Conservation (phyloP, 352 stramenopile species). For the Blastocystis sp. region DNA sequence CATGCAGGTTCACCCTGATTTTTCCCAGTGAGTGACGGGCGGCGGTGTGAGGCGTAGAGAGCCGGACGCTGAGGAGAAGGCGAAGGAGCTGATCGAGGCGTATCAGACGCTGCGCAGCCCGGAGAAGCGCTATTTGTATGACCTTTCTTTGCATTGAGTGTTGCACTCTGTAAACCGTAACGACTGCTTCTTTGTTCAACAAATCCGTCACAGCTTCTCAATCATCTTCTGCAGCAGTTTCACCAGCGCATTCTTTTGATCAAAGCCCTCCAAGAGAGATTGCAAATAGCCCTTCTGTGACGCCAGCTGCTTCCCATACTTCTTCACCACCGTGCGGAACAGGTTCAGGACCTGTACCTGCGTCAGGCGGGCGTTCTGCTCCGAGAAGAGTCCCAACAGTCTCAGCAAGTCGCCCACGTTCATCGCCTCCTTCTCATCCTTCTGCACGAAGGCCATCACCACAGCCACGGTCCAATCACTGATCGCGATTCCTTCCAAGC, state of each 20-base stretch:
- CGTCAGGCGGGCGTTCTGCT: neutral
- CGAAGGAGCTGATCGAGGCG: constrained; percentile 42
- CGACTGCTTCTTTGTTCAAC: neutral
- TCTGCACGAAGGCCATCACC: neutral
- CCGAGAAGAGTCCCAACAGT: constrained; percentile 14
- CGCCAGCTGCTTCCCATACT: neutral
- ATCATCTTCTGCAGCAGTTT: constrained; percentile 16
- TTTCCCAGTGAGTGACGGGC: neutral
- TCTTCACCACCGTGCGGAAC: constrained; percentile 20
- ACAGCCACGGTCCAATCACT: neutral
- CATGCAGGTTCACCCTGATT: constrained; percentile 68
- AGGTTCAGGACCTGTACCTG: neutral
- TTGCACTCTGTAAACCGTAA: constrained; percentile 22
- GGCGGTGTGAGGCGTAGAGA: neutral
- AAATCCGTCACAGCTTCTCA: constrained; percentile 14
- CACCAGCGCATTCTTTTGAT: neutral
- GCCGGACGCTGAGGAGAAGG: constrained; percentile 28
- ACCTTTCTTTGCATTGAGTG: constrained; percentile 60
- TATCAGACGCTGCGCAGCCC: constrained; percentile 62
- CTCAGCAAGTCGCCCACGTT: neutral
- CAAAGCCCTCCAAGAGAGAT: neutral
- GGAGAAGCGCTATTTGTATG: constrained; percentile 57
- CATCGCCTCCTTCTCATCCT: constrained; percentile 10
- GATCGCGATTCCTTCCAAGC: neutral
- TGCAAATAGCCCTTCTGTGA: neutral